Evolutionary conservation across 352 stramenopile species (phyloP).

Genomic region (Globisporangium perplexum): DNA sequence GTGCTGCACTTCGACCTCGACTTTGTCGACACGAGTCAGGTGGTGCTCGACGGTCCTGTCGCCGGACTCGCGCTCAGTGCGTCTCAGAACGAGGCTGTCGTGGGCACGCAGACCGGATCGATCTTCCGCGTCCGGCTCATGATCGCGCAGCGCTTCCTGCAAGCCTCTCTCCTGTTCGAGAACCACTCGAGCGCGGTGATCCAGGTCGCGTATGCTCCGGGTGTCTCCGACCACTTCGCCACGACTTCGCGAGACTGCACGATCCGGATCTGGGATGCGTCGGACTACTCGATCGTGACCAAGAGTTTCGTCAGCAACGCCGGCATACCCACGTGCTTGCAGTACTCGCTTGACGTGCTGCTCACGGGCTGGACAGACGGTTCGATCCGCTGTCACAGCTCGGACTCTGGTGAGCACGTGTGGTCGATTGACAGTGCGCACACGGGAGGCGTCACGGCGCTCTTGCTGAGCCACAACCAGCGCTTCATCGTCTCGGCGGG

Average conservation of each 20-base stretch:
- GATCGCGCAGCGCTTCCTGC: slow-evolving; percentile 15
- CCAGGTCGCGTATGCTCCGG: slow-evolving; percentile 70
- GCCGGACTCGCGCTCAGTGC: slow-evolving; percentile 51
- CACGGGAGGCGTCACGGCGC: slow-evolving; percentile 82
- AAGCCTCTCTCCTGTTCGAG: slow-evolving; percentile 54
- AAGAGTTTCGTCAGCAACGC: slow-evolving; percentile 49
- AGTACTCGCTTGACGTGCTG: slow-evolving; percentile 86
- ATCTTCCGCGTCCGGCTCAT: slow-evolving; percentile 60
- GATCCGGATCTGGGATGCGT: slow-evolving; percentile 88
- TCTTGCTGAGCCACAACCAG: slow-evolving; percentile 89
- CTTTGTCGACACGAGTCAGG: slow-evolving; percentile 67
- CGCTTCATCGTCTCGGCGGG: slow-evolving; percentile 82
- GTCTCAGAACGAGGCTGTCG: slow-evolving; percentile 57
- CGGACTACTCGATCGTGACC: slow-evolving; percentile 76
- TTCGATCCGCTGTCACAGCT: slow-evolving; percentile 81
- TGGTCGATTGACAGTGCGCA: slow-evolving; percentile 91
- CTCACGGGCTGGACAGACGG: slow-evolving; percentile 90
- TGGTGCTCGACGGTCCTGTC: slow-evolving; percentile 63
- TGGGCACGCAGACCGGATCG: slow-evolving; percentile 69
- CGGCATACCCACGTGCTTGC: slow-evolving; percentile 62
- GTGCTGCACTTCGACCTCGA: slow-evolving; percentile 73
- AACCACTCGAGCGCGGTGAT: slow-evolving; percentile 80
- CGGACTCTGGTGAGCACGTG: slow-evolving; percentile 71
- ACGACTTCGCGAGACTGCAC: slow-evolving; percentile 85
- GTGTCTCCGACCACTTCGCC: slow-evolving; percentile 86